These are phyloP conservation scores for Aspergillus bertholletiae DNA, from an alignment of 495 filamentous ascomycete species.

Conservation along the genomic window DNA sequence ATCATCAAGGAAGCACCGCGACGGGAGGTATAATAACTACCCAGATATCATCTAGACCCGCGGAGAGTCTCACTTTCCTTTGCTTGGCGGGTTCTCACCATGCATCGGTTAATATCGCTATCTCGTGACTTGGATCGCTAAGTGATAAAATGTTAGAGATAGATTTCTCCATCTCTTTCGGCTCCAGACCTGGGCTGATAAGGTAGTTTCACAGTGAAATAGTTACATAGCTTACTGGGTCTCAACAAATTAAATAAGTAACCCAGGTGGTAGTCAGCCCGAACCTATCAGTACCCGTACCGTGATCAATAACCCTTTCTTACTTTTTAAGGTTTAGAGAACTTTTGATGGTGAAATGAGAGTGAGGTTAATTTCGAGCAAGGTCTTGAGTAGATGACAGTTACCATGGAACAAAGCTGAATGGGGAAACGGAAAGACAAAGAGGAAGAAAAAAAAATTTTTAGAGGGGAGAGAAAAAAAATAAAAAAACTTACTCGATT, in stretches of 20 bases:
- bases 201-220: background rate
- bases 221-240: background rate
- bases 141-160: background rate
- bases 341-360: background rate
- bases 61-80: background rate
- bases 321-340: too few species aligned
- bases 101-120: background rate
- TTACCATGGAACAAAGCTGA: background rate
- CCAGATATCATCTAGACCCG: background rate
- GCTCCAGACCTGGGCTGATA: background rate
- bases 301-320: too few species aligned
- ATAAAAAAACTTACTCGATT: background rate
- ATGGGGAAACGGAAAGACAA: too few species aligned
- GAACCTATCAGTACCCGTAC: too few species aligned
- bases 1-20: background rate
- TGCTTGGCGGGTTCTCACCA: background rate
- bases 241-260: background rate
- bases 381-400: background rate
- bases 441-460: too few species aligned
- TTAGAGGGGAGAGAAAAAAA: background rate
- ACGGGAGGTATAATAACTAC: background rate
- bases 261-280: background rate
- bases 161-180: background rate
- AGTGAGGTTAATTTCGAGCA: background rate
- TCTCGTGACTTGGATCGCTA: background rate